Percentiles rank a stretch among this genome's conserved stretches.
Conservation (phyloP, 768 basidiomycete genomes). For the Mycena metata region DNA sequence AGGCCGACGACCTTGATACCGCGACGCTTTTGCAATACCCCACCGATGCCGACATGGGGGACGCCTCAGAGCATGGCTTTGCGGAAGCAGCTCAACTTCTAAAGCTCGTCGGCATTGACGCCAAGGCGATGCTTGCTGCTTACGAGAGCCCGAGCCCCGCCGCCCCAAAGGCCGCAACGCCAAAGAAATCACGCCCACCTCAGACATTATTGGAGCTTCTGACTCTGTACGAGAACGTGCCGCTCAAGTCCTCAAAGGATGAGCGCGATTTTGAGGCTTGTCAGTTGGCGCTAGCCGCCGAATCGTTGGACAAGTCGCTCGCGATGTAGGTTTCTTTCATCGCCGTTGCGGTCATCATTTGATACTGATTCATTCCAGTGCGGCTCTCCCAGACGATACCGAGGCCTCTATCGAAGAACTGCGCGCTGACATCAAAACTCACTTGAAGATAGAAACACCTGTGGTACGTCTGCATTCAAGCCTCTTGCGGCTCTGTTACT, state of each 20-base stretch:
- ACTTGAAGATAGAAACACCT: too few species aligned
- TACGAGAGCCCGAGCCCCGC: not conserved
- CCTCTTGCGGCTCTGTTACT: too few species aligned
- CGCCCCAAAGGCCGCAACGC: not conserved
- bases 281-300: conserved; percentile 38
- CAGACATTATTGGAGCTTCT: conserved; percentile 33
- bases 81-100: conserved; percentile 35
- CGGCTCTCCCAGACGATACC: too few species aligned
- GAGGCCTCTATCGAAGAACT: too few species aligned
- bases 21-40: too few species aligned
- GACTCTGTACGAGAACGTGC: conserved; percentile 6
- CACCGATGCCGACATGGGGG: conserved; percentile 35
- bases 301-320: conserved; percentile 28
- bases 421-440: too few species aligned
- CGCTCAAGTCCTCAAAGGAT: too few species aligned
- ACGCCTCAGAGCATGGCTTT: conserved; percentile 32
- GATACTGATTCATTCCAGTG: too few species aligned
- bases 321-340: conserved; percentile 25
- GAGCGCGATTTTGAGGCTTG: conserved; percentile 29
- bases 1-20: too few species aligned
- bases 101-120: too few species aligned
- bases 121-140: conserved; percentile 34
- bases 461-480: too few species aligned
- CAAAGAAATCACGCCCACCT: not conserved
- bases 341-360: too few species aligned